Evolutionary conservation across 169 alveolate species (phyloP).

Genomic region (Cryptosporidium ubiquitum): DNA sequence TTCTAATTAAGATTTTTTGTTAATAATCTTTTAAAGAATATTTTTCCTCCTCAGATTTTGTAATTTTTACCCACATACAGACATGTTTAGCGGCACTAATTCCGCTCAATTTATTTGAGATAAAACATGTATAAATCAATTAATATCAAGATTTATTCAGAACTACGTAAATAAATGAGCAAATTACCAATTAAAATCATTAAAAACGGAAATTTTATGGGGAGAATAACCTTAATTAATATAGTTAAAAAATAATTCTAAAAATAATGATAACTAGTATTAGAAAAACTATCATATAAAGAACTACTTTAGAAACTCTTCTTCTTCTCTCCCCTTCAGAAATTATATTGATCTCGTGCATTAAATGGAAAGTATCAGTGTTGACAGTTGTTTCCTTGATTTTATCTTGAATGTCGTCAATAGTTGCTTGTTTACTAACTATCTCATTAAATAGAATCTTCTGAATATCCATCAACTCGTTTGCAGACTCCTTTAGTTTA

Average conservation of each 20-base stretch:
- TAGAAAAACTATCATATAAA: background rate
- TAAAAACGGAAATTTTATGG: background rate
- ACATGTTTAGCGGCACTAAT: background rate
- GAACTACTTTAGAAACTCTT: background rate
- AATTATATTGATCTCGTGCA: slow-evolving; percentile 1
- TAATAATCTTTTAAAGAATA: background rate
- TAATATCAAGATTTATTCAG: too few species aligned
- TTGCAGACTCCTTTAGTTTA: slow-evolving; percentile 22
- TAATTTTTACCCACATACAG: slow-evolving; percentile 1
- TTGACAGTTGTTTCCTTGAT: background rate
- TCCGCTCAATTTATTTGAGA: background rate
- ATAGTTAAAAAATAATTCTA: background rate
- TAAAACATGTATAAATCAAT: background rate
- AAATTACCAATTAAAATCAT: too few species aligned
- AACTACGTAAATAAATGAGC: too few species aligned
- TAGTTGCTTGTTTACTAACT: background rate
- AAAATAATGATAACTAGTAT: background rate
- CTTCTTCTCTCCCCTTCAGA: slow-evolving; percentile 21
- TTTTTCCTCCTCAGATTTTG: background rate
- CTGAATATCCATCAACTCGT: slow-evolving; percentile 15
- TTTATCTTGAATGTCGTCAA: background rate
- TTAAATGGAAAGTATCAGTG: slow-evolving; percentile 19
- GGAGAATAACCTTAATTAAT: background rate
- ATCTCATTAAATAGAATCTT: slow-evolving; percentile 3
- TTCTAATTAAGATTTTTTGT: too few species aligned